A percentile compares a stretch with the other conserved stretches of the same genome.
These are phyloP conservation scores for Hyparrhenia diplandra DNA, from an alignment of 176 grass and related monocot genomes.

Conservation along the genomic window DNA sequence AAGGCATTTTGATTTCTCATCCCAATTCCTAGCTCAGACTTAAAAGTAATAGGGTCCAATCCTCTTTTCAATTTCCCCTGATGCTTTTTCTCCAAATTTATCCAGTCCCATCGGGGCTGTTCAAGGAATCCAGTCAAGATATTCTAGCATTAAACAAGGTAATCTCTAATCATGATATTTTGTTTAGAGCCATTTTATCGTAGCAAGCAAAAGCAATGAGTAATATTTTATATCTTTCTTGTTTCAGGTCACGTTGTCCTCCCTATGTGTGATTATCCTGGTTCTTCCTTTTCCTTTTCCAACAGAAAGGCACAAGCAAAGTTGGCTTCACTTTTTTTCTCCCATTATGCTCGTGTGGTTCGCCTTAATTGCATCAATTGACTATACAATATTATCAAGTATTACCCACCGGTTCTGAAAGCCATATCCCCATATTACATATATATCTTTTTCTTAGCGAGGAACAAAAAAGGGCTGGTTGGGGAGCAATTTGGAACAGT, in stretches of 20 bases:
- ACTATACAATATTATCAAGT: conserved; percentile 68
- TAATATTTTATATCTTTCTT: neutral
- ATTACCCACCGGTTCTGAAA: conserved; percentile 59
- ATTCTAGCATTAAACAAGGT: conserved; percentile 64
- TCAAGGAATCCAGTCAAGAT: conserved; percentile 86
- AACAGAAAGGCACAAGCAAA: conserved; percentile 69
- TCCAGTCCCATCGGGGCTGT: conserved; percentile 79
- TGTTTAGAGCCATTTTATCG: neutral
- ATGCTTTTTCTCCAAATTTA: neutral
- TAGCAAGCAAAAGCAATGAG: neutral
- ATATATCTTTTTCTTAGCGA: conserved; percentile 47
- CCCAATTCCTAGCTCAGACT: neutral
- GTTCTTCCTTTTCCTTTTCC: conserved; percentile 53
- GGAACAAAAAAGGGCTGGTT: conserved; percentile 51
- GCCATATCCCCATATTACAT: conserved; percentile 60
- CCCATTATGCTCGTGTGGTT: conserved; percentile 83
- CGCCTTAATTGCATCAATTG: conserved; percentile 33
- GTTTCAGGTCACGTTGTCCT: conserved; percentile 61
- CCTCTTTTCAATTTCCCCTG: neutral
- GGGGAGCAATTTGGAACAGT: conserved; percentile 68
- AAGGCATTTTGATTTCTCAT: neutral
- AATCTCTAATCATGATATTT: neutral
- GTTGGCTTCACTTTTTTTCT: conserved; percentile 73
- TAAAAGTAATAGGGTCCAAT: neutral
- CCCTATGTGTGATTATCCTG: conserved; percentile 57